Conservation (phyloP, 495 filamentous ascomycete species). For the Bryoglossum gracile region DNA sequence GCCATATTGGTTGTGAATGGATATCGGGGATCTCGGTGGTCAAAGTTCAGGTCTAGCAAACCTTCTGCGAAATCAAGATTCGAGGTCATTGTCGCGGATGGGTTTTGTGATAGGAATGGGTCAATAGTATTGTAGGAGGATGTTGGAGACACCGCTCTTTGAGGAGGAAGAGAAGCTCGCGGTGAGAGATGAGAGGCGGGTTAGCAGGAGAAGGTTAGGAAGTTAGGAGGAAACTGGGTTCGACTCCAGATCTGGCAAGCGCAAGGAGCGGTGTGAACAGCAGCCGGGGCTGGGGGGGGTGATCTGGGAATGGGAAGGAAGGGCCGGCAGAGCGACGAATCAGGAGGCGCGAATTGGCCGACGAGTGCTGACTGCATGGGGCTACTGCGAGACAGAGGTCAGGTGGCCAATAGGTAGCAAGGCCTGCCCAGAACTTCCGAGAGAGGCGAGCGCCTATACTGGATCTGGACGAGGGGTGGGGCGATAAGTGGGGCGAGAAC, state of each 20-base stretch:
- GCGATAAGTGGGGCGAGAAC: no score
- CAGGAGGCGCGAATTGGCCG: constrained; percentile 4
- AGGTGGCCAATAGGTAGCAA: constrained; percentile 16
- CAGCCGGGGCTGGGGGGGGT: no score
- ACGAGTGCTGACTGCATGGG: constrained; percentile 20
- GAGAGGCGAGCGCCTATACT: no score
- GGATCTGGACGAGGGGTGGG: no score
- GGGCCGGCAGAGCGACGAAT: no score
- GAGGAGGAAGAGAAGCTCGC: constrained; percentile 20
- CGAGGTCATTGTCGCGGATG: constrained; percentile 38
- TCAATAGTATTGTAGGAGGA: constrained; percentile 28
- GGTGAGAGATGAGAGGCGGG: constrained; percentile 23
- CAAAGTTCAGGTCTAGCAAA: constrained; percentile 48
- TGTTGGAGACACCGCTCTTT: constrained; percentile 25
- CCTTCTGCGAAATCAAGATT: constrained; percentile 47
- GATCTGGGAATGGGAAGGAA: no score
- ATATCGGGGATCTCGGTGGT: constrained; percentile 44
- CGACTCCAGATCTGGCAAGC: constrained; percentile 13
- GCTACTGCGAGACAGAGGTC: constrained; percentile 16
- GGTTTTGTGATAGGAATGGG: constrained; percentile 15
- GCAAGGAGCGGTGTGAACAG: constrained; percentile 7
- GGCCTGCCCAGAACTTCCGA: no score
- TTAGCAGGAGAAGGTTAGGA: constrained; percentile 5
- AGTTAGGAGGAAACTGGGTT: constrained; percentile 7
- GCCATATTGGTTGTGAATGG: constrained; percentile 37